Conservation (phyloP, 805 yeast genomes). For the Ogataea thermomethanolica region DNA sequence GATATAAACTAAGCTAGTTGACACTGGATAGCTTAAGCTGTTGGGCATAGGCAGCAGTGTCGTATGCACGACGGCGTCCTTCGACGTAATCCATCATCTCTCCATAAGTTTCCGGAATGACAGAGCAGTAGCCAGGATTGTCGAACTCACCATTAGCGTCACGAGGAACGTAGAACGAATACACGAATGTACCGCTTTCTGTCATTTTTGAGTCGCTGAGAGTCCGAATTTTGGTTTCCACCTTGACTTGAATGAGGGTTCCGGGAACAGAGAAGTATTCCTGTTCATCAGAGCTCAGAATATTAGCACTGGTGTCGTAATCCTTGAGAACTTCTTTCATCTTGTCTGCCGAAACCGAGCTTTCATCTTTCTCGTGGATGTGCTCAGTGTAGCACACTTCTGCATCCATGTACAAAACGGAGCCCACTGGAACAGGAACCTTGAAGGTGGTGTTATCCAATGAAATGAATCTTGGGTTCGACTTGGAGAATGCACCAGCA, state of each 20-base stretch:
- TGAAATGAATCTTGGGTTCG: slow-evolving; percentile 85
- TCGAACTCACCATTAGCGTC: slow-evolving; percentile 39
- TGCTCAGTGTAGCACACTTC: slow-evolving; percentile 85
- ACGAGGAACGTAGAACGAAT: slow-evolving; percentile 81
- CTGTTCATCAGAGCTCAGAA: slow-evolving; percentile 44
- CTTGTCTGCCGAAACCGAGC: slow-evolving; percentile 23
- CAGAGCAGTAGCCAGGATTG: slow-evolving; percentile 63
- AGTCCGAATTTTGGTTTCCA: slow-evolving; percentile 72
- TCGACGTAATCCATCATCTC: slow-evolving; percentile 92
- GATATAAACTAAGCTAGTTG: slow-evolving; percentile 1
- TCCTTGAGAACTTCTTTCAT: slow-evolving; percentile 35
- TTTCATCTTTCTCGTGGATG: slow-evolving; percentile 40
- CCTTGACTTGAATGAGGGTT: slow-evolving; percentile 84
- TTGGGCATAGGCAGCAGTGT: slow-evolving; percentile 65
- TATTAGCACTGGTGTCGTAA: slow-evolving; percentile 58
- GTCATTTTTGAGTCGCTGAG: slow-evolving; percentile 49
- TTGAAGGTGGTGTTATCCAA: slow-evolving; percentile 88
- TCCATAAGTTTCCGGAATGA: slow-evolving; percentile 80
- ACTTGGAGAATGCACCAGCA: slow-evolving; percentile 82
- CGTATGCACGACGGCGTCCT: slow-evolving; percentile 86
- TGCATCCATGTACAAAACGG: slow-evolving; percentile 79
- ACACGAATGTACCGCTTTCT: slow-evolving; percentile 84
- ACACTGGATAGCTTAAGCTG: slow-evolving; percentile 35
- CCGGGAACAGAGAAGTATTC: slow-evolving; percentile 76
- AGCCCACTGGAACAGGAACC: slow-evolving; percentile 95